Evolutionary conservation across 2,329 filamentous ascomycete species (phyloP).

Genomic region (Lasiodiplodia citricola): DNA sequence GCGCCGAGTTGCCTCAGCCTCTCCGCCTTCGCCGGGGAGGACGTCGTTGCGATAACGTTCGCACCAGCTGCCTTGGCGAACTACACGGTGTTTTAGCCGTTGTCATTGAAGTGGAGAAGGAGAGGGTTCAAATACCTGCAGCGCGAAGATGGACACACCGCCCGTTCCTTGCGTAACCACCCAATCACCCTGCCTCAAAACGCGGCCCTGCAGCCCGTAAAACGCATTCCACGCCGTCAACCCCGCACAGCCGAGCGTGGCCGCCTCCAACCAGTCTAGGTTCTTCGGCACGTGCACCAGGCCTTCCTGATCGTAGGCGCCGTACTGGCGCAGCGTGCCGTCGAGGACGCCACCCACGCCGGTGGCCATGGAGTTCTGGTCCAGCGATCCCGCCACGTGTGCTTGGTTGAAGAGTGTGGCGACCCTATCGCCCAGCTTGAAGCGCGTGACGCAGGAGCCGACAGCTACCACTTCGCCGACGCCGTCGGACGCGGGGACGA

Average conservation of each 20-base stretch:
- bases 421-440: constrained; percentile 64
- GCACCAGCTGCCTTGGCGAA: constrained; percentile 61
- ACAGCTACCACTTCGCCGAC: constrained; percentile 59
- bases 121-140: constrained; percentile 53
- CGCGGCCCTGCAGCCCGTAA: constrained; percentile 52
- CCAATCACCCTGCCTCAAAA: constrained; percentile 45
- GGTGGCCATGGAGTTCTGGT: constrained; percentile 48
- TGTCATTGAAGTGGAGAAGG: not conserved
- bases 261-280: constrained; percentile 52
- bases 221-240: constrained; percentile 59
- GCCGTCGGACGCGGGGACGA: constrained; percentile 58
- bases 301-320: constrained; percentile 69
- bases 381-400: constrained; percentile 59
- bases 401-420: constrained; percentile 67
- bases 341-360: constrained; percentile 72
- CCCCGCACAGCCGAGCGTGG: constrained; percentile 54
- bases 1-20: constrained; percentile 59
- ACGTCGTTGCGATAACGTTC: constrained; percentile 63
- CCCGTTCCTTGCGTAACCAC: constrained; percentile 75
- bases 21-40: constrained; percentile 55
- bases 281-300: constrained; percentile 68
- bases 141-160: constrained; percentile 69
- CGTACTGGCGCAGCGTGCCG: constrained; percentile 71
- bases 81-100: constrained; percentile 29
- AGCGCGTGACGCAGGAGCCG: constrained; percentile 61